Conservation (phyloP, 371 early-diverging fungal species). For the Coemansia linderi region DNA sequence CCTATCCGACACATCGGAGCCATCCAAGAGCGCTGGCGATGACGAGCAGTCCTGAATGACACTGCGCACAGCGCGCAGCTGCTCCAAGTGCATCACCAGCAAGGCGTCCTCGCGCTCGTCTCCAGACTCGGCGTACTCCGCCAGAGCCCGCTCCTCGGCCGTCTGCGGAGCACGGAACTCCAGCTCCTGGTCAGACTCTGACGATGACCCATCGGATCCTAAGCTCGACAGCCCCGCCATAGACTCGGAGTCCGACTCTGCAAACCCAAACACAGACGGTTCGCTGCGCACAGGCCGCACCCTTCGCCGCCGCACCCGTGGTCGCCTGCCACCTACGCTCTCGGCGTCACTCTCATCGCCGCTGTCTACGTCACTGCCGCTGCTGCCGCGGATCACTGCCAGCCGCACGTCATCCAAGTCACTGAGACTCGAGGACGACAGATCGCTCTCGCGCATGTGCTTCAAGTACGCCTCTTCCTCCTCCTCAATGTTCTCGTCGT, state of each 20-base stretch:
- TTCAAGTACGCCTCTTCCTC: slow-evolving; percentile 43
- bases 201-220: slow-evolving; percentile 5
- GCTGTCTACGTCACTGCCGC: slow-evolving; percentile 26
- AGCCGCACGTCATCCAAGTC: slow-evolving; percentile 42
- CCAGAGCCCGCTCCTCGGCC: slow-evolving; percentile 38
- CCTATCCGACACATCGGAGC: slow-evolving; percentile 11
- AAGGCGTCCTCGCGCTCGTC: slow-evolving; percentile 51
- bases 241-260: slow-evolving; percentile 2
- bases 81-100: slow-evolving; percentile 52
- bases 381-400: slow-evolving; percentile 19
- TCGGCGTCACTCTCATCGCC: slow-evolving; percentile 46
- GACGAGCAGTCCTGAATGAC: slow-evolving; percentile 42
- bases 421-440: slow-evolving; percentile 47
- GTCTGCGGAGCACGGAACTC: slow-evolving; percentile 44
- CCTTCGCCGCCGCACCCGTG: slow-evolving; percentile 3
- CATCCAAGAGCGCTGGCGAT: slow-evolving; percentile 23
- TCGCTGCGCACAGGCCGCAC: not conserved
- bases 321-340: slow-evolving; percentile 19
- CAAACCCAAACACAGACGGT: not conserved
- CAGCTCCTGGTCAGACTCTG: slow-evolving; percentile 45
- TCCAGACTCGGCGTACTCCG: slow-evolving; percentile 5
- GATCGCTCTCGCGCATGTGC: slow-evolving; percentile 19
- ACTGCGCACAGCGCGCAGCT: slow-evolving; percentile 51
- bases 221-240: slow-evolving; percentile 6
- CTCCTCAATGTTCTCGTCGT: slow-evolving; percentile 31